These are phyloP conservation scores for Acorus calamus DNA, from an alignment of 106 monocot species.

Conservation along the genomic window DNA sequence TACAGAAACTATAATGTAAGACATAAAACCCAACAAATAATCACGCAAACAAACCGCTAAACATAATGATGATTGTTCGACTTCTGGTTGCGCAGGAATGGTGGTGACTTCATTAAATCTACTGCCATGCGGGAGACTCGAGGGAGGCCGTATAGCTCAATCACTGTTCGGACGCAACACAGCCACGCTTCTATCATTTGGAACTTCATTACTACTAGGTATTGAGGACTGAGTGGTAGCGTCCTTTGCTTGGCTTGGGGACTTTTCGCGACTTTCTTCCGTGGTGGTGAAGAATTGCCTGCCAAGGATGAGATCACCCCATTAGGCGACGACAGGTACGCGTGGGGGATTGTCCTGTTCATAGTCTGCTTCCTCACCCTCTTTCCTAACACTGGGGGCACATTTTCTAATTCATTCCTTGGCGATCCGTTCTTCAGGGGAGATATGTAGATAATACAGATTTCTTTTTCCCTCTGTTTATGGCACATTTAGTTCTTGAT, in stretches of 20 bases:
- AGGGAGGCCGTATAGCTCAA: constrained; percentile 84
- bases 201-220: constrained; percentile 54
- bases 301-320: constrained; percentile 83
- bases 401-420: constrained; percentile 65
- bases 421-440: constrained; percentile 67
- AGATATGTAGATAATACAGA: constrained; percentile 6
- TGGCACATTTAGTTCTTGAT: too few relatives aligned
- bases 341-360: constrained; percentile 54
- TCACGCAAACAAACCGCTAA: too few relatives aligned
- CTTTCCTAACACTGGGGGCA: constrained; percentile 73
- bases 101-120: constrained; percentile 81
- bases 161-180: constrained; percentile 61
- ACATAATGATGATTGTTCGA: too few relatives aligned
- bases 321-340: constrained; percentile 41
- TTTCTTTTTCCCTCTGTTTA: too few relatives aligned
- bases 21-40: too few relatives aligned
- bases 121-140: constrained; percentile 69
- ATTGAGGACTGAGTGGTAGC: constrained; percentile 67
- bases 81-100: constrained; percentile 34
- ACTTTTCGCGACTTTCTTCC: constrained; percentile 68
- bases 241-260: constrained; percentile 90
- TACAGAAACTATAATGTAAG: too few relatives aligned
- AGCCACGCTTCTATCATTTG: constrained; percentile 49
- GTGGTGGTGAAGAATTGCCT: constrained; percentile 75
- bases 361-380: constrained; percentile 71